These are phyloP conservation scores for Penicillium maclennaniae DNA, from an alignment of 495 filamentous ascomycete genomes.

Conservation along the genomic window DNA sequence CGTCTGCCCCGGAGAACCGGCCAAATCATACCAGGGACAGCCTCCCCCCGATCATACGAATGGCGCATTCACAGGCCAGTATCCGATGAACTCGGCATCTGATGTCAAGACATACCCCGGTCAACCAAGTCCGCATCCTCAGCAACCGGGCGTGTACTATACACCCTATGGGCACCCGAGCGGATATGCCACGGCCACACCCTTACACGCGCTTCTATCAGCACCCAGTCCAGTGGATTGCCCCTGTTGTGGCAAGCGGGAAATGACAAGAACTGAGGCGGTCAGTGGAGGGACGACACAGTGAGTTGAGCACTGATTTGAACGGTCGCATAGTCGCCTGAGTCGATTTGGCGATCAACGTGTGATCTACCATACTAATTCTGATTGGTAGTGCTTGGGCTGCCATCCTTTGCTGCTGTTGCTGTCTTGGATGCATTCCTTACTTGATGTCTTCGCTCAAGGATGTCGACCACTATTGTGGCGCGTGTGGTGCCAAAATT, in stretches of 20 bases:
- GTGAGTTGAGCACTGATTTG: slow-evolving; percentile 30
- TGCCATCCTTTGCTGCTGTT: slow-evolving; percentile 40
- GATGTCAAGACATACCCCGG: no score
- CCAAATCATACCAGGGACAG: no score
- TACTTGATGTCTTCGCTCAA: slow-evolving; percentile 49
- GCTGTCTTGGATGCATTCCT: slow-evolving; percentile 50
- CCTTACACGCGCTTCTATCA: slow-evolving; percentile 30
- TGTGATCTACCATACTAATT: background rate
- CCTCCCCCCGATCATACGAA: no score
- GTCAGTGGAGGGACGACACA: slow-evolving; percentile 48
- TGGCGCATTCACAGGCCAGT: no score
- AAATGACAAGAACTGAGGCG: slow-evolving; percentile 41
- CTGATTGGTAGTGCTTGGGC: slow-evolving; percentile 46
- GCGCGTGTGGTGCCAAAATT: slow-evolving; percentile 44
- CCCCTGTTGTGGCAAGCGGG: slow-evolving; percentile 42
- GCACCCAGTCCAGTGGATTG: slow-evolving; percentile 47
- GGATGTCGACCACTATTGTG: slow-evolving; percentile 51
- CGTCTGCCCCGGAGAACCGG: no score
- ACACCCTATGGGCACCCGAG: slow-evolving; percentile 23
- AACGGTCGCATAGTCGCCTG: background rate
- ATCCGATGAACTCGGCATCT: no score
- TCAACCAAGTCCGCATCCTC: background rate
- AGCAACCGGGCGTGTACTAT: slow-evolving; percentile 14
- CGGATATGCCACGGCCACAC: slow-evolving; percentile 26
- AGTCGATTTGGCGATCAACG: background rate